Percentiles rank a stretch among this genome's conserved stretches.
Conservation (phyloP, 106 monocot species). For the Gastrodia elata region DNA sequence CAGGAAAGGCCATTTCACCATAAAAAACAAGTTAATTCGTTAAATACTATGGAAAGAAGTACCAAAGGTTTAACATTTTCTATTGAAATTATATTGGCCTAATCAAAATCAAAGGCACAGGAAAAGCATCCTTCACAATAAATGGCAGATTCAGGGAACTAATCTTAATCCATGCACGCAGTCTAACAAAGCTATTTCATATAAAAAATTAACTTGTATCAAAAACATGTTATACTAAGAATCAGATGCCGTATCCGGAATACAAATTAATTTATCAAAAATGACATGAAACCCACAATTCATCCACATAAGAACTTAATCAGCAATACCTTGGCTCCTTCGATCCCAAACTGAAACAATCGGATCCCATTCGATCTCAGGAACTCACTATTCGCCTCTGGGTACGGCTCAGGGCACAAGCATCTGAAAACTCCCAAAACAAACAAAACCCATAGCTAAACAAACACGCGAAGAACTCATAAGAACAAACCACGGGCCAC, state of each 20-base stretch:
- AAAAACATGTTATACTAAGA: not conserved
- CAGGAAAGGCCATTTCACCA: not conserved
- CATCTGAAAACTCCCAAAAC: slow-evolving; percentile 3
- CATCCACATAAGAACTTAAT: not conserved
- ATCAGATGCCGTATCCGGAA: not conserved
- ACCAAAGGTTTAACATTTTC: too few species aligned
- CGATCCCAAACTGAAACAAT: slow-evolving; percentile 24
- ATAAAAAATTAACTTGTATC: not conserved
- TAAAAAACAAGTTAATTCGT: not conserved
- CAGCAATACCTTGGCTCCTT: slow-evolving; percentile 15
- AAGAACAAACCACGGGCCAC: not conserved
- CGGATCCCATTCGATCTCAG: slow-evolving; percentile 17
- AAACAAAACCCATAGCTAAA: not conserved
- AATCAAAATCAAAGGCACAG: not conserved
- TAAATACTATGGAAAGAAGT: not conserved
- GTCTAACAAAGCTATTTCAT: not conserved
- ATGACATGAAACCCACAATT: not conserved
- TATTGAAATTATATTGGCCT: not conserved
- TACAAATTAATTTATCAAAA: not conserved
- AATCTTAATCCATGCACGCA: not conserved
- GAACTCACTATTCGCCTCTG: slow-evolving; percentile 16
- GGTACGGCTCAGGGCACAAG: slow-evolving; percentile 20
- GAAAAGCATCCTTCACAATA: not conserved
- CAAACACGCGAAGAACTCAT: not conserved
- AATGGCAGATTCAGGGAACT: not conserved